These are phyloP conservation scores for Ogataea wickerhamii DNA, from an alignment of 805 yeast genomes.

Conservation along the genomic window DNA sequence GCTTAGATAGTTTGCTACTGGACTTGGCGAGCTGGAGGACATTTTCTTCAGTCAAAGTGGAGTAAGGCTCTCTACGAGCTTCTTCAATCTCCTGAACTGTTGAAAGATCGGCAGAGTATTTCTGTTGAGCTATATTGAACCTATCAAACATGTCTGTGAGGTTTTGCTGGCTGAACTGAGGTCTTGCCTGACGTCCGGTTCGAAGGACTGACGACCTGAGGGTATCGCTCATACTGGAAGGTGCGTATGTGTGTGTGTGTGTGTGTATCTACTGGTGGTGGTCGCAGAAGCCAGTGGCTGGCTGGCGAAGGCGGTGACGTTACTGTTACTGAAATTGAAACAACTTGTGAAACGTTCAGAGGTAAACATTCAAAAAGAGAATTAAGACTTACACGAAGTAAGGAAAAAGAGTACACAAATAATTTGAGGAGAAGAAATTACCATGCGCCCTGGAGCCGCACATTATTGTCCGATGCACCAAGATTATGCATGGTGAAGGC, in stretches of 20 bases:
- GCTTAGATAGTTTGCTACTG: constrained; percentile 6
- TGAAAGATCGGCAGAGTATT: constrained; percentile 15
- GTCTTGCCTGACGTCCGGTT: constrained; percentile 8
- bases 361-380: no score
- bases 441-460: no score
- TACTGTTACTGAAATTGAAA: no score
- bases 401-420: no score
- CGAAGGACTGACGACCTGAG: constrained; percentile 21
- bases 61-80: constrained; percentile 9
- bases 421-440: no score
- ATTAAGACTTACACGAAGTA: no score
- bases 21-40: constrained; percentile 13
- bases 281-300: no score
- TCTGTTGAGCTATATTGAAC: constrained; percentile 1
- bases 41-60: constrained; percentile 25
- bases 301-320: no score
- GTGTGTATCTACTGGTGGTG: neutral
- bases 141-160: constrained; percentile 17
- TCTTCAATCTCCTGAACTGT: constrained; percentile 24
- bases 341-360: no score
- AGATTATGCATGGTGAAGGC: no score
- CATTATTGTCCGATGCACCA: no score
- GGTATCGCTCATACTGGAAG: neutral
- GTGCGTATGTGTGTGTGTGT: neutral
- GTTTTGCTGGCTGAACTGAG: constrained; percentile 15